phyloP scores from a whole-genome alignment of 331 rosid genomes.

The Phaseolus coccineus region DNA sequence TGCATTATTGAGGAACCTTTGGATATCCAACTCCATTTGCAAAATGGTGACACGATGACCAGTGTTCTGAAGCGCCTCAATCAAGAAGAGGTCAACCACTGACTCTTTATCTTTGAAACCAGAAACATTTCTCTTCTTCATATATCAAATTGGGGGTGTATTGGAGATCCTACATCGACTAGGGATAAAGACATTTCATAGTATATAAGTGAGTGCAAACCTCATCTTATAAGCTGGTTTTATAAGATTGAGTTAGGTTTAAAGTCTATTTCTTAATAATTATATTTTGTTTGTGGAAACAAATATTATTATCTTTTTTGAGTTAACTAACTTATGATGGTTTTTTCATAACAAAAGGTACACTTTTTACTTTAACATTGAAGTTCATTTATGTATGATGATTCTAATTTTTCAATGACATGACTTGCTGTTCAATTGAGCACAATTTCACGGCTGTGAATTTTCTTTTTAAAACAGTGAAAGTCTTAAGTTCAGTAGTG shows the following conservation, averaged over 20 bases:
- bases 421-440: conserved; percentile 20
- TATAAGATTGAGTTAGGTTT: too few relatives aligned
- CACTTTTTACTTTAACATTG: conserved; percentile 22
- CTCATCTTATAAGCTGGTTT: too few relatives aligned
- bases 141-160: too few relatives aligned
- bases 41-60: conserved; percentile 50
- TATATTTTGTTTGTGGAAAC: conserved; percentile 14
- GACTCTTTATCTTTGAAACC: too few relatives aligned
- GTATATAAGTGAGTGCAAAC: too few relatives aligned
- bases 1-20: conserved; percentile 64
- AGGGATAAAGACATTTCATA: too few relatives aligned
- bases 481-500: conserved; percentile 9
- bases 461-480: conserved; percentile 15
- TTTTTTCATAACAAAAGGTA: conserved; percentile 22
- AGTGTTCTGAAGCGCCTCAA: too few relatives aligned
- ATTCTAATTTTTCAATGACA: conserved; percentile 25
- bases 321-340: conserved; percentile 29
- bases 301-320: neutral
- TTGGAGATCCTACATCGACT: too few relatives aligned
- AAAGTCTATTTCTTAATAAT: too few relatives aligned
- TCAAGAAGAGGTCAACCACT: too few relatives aligned
- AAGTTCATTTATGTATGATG: conserved; percentile 8
- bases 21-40: conserved; percentile 85
- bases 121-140: too few relatives aligned
- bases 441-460: neutral